phyloP scores from a whole-genome alignment of 2,329 filamentous ascomycete species.

The Aspergillus sojae region DNA sequence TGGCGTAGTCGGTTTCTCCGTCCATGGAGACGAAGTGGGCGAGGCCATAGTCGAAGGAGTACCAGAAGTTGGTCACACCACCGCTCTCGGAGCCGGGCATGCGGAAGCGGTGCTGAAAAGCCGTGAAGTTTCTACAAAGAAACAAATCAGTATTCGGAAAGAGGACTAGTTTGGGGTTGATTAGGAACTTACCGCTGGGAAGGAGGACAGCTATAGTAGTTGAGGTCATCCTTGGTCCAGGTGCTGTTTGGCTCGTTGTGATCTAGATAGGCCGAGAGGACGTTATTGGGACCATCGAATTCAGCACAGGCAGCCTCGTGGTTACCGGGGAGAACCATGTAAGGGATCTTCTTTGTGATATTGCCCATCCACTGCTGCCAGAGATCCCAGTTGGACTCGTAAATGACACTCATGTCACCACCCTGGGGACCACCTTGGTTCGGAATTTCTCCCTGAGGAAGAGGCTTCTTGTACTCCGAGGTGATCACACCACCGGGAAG shows the following conservation, averaged over 20 bases:
- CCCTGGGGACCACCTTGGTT: conserved; percentile 52
- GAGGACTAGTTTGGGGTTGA: too few species aligned
- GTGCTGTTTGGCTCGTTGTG: conserved; percentile 48
- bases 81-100: conserved; percentile 54
- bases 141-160: too few species aligned
- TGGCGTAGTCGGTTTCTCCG: conserved; percentile 54
- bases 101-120: conserved; percentile 55
- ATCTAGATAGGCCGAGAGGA: conserved; percentile 52
- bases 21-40: conserved; percentile 55
- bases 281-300: conserved; percentile 51
- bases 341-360: conserved; percentile 49
- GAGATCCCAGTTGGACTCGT: conserved; percentile 56
- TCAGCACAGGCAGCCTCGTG: conserved; percentile 54
- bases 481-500: conserved; percentile 41
- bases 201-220: conserved; percentile 56
- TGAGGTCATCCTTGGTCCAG: conserved; percentile 39
- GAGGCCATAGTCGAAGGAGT: conserved; percentile 58
- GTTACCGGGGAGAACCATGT: conserved; percentile 56
- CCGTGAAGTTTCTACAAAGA: conserved; percentile 50
- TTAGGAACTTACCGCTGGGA: conserved; percentile 45
- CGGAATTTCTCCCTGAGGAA: conserved; percentile 49
- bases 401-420: conserved; percentile 53
- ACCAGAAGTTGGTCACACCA: conserved; percentile 58
- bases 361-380: conserved; percentile 55
- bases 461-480: conserved; percentile 47